Percentiles rank a stretch among this genome's conserved stretches.
These are phyloP conservation scores for Colletotrichum cuscutae DNA, from an alignment of 2,329 filamentous ascomycete species.

Conservation along the genomic window DNA sequence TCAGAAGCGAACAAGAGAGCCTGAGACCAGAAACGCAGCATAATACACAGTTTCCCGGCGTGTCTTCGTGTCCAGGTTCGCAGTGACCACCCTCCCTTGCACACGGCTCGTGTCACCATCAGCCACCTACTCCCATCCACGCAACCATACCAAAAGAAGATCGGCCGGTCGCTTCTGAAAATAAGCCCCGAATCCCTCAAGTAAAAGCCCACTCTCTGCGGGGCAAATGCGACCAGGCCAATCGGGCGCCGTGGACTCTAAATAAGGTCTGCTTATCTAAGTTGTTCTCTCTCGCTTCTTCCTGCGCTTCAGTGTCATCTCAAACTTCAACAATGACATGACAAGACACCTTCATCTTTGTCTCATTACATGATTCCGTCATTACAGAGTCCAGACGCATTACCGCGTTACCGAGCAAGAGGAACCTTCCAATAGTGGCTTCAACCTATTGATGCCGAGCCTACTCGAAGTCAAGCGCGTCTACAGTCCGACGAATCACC, in stretches of 20 bases:
- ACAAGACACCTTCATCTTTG: not conserved
- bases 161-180: not conserved
- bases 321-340: not conserved
- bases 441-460: not conserved
- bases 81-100: not conserved
- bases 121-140: not conserved
- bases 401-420: not conserved
- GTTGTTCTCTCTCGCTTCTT: not conserved
- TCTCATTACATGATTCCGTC: not conserved
- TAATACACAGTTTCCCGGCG: not conserved
- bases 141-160: not conserved
- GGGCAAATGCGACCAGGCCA: conserved; percentile 3
- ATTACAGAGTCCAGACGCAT: not conserved
- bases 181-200: not conserved
- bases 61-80: not conserved
- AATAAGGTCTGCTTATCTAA: not conserved
- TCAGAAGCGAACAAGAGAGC: not conserved
- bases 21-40: not conserved
- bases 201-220: not conserved
- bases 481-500: not conserved
- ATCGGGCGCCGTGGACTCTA: not conserved
- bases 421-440: not conserved
- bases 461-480: not conserved
- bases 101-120: not conserved
- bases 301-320: not conserved